Evolutionary conservation across 148 eudicot genomes (phyloP).

Genomic region (Camellia japonica): DNA sequence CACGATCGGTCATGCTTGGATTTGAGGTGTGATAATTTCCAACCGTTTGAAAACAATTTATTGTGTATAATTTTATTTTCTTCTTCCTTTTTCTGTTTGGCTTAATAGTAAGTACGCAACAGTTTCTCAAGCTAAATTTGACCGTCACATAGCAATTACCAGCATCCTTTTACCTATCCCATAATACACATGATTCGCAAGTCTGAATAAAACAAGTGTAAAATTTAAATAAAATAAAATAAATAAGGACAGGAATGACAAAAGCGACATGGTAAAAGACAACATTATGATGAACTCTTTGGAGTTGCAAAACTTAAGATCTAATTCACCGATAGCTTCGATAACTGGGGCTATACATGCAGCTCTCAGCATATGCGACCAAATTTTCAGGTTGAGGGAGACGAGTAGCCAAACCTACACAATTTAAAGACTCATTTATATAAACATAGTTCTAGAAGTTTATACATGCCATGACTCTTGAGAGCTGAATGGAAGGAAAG

Average conservation of each 20-base stretch:
- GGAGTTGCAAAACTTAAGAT: not conserved
- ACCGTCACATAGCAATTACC: not conserved
- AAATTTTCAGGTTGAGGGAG: constrained; percentile 68
- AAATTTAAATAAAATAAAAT: not conserved
- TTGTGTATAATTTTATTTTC: too few relatives aligned
- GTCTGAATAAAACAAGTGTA: not conserved
- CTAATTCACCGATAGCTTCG: constrained; percentile 49
- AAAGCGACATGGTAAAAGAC: not conserved
- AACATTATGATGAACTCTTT: not conserved
- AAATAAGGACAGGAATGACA: not conserved
- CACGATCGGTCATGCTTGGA: too few relatives aligned
- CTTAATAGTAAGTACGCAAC: not conserved
- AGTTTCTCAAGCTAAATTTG: not conserved
- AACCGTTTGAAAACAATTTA: too few relatives aligned
- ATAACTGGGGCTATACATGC: constrained; percentile 75
- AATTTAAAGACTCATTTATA: not conserved
- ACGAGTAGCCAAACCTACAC: constrained; percentile 70
- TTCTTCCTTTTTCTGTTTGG: too few relatives aligned
- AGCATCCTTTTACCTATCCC: not conserved
- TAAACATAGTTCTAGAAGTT: not conserved
- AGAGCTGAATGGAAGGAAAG: not conserved
- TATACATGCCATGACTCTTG: not conserved
- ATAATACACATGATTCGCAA: not conserved
- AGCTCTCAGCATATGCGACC: constrained; percentile 70
- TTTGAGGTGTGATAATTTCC: too few relatives aligned